phyloP scores from a whole-genome alignment of 1,139 yeast species.

The Suhomyces chickasaworum region DNA sequence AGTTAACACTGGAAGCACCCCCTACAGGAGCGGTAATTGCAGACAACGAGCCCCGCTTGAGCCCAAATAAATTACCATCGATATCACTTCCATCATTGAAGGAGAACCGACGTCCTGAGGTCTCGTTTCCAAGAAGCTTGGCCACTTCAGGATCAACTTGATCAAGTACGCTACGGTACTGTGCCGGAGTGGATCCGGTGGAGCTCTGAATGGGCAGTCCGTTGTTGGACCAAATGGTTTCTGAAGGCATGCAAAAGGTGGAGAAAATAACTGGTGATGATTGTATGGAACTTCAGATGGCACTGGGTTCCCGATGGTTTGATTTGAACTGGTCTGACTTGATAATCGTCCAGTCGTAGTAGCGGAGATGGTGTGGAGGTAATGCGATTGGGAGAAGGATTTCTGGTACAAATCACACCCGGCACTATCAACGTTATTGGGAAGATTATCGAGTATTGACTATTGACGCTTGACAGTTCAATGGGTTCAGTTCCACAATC shows the following conservation, averaged over 20 bases:
- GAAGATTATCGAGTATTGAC: background rate
- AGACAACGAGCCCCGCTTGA: constrained; percentile 51
- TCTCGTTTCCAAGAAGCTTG: constrained; percentile 30
- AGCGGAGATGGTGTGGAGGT: background rate
- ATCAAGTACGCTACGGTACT: constrained; percentile 38
- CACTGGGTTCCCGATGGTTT: too few relatives aligned
- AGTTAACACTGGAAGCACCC: constrained; percentile 19
- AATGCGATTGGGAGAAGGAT: background rate
- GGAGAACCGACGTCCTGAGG: constrained; percentile 32
- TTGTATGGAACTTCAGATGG: too few relatives aligned
- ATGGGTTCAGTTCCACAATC: background rate
- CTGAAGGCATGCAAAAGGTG: constrained; percentile 17
- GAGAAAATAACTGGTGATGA: background rate
- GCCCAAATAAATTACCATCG: constrained; percentile 45
- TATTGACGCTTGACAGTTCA: background rate
- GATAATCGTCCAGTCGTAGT: background rate
- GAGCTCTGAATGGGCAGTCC: constrained; percentile 29
- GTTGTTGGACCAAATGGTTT: constrained; percentile 41
- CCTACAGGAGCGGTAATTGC: constrained; percentile 48
- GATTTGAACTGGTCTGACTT: background rate
- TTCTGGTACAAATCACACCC: background rate
- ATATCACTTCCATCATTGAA: constrained; percentile 51
- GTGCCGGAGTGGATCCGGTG: constrained; percentile 16
- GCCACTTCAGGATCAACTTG: constrained; percentile 53
- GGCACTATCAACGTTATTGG: background rate